Conservation (phyloP, 2,329 filamentous ascomycete genomes). For the Trichoderma sp. region DNA sequence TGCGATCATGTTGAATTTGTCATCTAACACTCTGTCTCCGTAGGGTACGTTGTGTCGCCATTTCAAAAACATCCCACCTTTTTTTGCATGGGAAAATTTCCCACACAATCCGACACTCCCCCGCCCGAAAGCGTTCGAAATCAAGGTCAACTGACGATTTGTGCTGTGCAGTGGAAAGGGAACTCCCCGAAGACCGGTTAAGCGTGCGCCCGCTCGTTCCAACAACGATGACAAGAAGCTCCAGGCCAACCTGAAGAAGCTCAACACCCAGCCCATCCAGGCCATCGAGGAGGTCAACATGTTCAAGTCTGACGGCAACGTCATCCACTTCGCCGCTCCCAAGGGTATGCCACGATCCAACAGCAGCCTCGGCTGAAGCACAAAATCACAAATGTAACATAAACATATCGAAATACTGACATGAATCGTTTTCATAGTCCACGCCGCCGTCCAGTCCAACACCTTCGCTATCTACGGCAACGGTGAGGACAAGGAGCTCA, state of each 20-base stretch:
- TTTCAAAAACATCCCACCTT: not conserved
- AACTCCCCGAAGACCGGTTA: slow-evolving; percentile 94
- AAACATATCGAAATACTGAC: not conserved
- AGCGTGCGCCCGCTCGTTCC: slow-evolving; percentile 91
- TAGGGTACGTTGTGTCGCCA: slow-evolving; percentile 38
- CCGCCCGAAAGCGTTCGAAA: slow-evolving; percentile 18
- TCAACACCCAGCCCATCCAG: slow-evolving; percentile 99
- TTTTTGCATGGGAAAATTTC: not conserved
- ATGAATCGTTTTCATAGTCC: slow-evolving; percentile 56
- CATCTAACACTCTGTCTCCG: not conserved
- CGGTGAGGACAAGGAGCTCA: slow-evolving; percentile 99
- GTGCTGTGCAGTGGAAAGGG: slow-evolving; percentile 74
- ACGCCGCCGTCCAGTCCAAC: slow-evolving; percentile 95
- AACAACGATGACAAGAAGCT: slow-evolving; percentile 99
- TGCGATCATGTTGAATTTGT: not conserved
- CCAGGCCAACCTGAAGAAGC: slow-evolving; percentile 94
- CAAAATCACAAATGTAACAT: not conserved
- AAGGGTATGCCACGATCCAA: slow-evolving; percentile 66
- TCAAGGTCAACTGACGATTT: slow-evolving; percentile 22
- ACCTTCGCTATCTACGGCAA: slow-evolving; percentile 99
- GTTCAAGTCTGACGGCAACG: slow-evolving; percentile 99
- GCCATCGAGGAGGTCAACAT: slow-evolving; percentile 99
- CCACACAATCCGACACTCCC: not conserved
- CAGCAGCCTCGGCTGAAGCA: not conserved
- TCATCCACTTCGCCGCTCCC: slow-evolving; percentile 97